Conservation (phyloP, 371 early-diverging fungal species). For the Umbelopsis sp. region DNA sequence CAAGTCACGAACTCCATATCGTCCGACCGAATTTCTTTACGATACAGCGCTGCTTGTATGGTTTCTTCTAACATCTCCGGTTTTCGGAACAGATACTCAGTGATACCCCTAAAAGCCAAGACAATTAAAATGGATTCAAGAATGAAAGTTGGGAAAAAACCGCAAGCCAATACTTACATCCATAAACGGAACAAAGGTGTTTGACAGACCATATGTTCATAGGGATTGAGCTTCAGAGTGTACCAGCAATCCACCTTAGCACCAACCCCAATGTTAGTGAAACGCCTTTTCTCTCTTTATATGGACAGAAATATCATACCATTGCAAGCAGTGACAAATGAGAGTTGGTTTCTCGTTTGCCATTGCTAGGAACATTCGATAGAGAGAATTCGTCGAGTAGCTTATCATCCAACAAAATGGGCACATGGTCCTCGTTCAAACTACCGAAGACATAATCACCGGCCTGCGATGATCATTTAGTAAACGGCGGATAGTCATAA, state of each 20-base stretch:
- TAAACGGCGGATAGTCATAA: no score
- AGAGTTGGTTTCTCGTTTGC: conserved; percentile 79
- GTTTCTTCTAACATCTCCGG: conserved; percentile 78
- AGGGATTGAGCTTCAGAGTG: conserved; percentile 81
- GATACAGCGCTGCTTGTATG: conserved; percentile 81
- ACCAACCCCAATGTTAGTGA: not conserved
- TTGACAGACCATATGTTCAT: conserved; percentile 93
- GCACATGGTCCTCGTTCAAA: conserved; percentile 57
- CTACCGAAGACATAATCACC: conserved; percentile 88
- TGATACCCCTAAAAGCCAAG: conserved; percentile 70
- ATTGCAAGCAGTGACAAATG: conserved; percentile 92
- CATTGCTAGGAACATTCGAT: conserved; percentile 77
- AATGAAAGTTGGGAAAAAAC: not conserved
- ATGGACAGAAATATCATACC: conserved; percentile 38
- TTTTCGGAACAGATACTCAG: conserved; percentile 88
- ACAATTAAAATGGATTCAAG: conserved; percentile 6
- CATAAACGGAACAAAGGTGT: conserved; percentile 95
- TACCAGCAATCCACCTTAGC: conserved; percentile 87
- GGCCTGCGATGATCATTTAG: conserved; percentile 49
- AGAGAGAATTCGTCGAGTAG: conserved; percentile 88
- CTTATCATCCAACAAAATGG: conserved; percentile 79
- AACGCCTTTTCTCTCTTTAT: not conserved
- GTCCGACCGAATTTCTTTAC: conserved; percentile 83
- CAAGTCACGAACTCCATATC: conserved; percentile 93
- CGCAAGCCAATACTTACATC: conserved; percentile 55